Evolutionary conservation across 441 rosid species (phyloP), one percentile per base, ranked within the genome.

Genomic region (Codiaeum variegatum): DNA sequence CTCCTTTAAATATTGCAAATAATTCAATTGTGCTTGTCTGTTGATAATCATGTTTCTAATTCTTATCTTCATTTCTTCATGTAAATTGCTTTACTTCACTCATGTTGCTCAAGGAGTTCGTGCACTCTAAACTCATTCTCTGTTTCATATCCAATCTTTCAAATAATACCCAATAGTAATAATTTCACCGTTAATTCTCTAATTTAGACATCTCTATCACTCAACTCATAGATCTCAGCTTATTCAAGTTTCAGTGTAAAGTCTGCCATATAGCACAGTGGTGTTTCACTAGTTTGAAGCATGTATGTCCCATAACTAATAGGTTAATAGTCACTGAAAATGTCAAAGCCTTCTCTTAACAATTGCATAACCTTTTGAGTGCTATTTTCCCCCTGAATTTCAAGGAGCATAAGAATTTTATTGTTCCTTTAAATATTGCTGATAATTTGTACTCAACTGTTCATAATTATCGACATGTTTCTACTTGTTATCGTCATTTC

Each of bases 261-360:
- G n/a, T 66, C 59, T 66, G 55, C 56, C 58, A 26, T 69, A 6
- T 8, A 4, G 49, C 32, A 42, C 70, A 59, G 42, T 47, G 47
- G 31, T 24, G 59, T n/a, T 19, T 67, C 42, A 47, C 26, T 66
- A 26, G 28, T 31, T 36, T 46, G 49, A 63, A 75, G 63, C 38
- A 61, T 70, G 60, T 36, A 62, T 23, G 58, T 29, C 34, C 71
- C 49, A 62, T 40, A 40, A 13, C 44, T 9, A 40, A 40, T 0
- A 51, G 58, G 51, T 44, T 47, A 49, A 59, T 28, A 49, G 6
- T 1, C 44, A 40, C 18, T 31, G 42, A 21, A 34, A 42, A 6
- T 40, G 18, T 51, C 52, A 54, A 21, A 34, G 21, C 21, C 7
- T 42, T 70, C 11, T 26, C 23, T 46, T 40, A 40, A 8, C 18